A percentile compares a stretch with the other conserved stretches of the same genome.
phyloP scores from a whole-genome alignment of 2,329 filamentous ascomycete genomes.

The Alternaria gaisen region DNA sequence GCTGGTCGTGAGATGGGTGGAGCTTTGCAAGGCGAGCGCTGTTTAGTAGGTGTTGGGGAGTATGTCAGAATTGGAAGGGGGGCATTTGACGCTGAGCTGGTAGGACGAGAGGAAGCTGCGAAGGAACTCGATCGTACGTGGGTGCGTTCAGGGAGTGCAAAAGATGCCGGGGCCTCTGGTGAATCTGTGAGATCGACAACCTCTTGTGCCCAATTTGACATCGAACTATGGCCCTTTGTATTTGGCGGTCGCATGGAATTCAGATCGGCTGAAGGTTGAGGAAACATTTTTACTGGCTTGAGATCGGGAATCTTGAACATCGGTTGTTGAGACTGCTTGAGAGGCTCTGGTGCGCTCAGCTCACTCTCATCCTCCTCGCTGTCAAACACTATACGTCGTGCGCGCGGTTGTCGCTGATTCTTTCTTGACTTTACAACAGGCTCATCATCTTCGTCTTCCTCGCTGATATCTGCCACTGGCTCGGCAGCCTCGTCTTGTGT shows the following conservation, averaged over 20 bases:
- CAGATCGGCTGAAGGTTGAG: slow-evolving; percentile 21
- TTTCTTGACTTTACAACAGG: slow-evolving; percentile 32
- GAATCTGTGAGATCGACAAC: slow-evolving; percentile 46
- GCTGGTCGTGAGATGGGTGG: slow-evolving; percentile 40
- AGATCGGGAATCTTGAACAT: slow-evolving; percentile 17
- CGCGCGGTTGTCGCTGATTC: slow-evolving; percentile 24
- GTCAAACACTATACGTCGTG: slow-evolving; percentile 31
- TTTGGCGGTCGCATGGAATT: slow-evolving; percentile 34
- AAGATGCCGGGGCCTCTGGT: slow-evolving; percentile 33
- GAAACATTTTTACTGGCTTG: neutral
- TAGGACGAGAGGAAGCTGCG: slow-evolving; percentile 38
- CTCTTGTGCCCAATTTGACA: slow-evolving; percentile 44
- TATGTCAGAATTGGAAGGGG: slow-evolving; percentile 43
- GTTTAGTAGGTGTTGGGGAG: slow-evolving; percentile 46
- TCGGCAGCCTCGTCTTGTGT: slow-evolving; percentile 9
- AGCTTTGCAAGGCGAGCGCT: slow-evolving; percentile 46
- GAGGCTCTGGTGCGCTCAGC: slow-evolving; percentile 1
- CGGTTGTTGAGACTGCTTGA: neutral
- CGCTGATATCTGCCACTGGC: slow-evolving; percentile 16
- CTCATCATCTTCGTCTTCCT: slow-evolving; percentile 43
- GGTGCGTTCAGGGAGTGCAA: slow-evolving; percentile 28
- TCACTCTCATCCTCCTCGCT: slow-evolving; percentile 34
- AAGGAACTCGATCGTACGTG: slow-evolving; percentile 36
- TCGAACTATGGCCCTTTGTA: slow-evolving; percentile 37
- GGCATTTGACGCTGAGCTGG: slow-evolving; percentile 40